A percentile compares a stretch with the other conserved stretches of the same genome.
Evolutionary conservation across 2,329 filamentous ascomycete genomes (phyloP).

Genomic region (Pleochaeta shiraiana): DNA sequence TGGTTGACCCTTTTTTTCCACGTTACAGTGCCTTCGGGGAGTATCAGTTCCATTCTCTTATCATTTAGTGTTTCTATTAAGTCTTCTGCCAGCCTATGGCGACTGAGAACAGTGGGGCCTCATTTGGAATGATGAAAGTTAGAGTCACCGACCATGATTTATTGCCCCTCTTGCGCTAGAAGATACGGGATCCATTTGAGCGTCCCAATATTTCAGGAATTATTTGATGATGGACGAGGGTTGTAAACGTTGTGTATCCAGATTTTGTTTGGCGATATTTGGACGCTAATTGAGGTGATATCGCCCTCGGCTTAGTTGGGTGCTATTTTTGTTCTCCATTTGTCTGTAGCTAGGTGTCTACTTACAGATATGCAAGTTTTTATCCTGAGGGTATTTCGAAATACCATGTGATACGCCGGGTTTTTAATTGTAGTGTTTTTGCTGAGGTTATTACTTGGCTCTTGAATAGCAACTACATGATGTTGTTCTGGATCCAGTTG

Average conservation of each 20-base stretch:
- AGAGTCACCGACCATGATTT: neutral
- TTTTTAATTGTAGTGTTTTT: neutral
- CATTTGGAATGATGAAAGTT: neutral
- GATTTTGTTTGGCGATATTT: neutral
- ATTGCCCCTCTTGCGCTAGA: neutral
- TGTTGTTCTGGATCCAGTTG: neutral
- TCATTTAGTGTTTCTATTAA: neutral
- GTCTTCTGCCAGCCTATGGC: neutral
- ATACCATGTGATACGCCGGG: neutral
- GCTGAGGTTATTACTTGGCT: neutral
- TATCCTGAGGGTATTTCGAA: neutral
- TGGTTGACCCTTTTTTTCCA: neutral
- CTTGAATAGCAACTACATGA: neutral
- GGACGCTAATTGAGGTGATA: neutral
- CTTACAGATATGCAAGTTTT: neutral
- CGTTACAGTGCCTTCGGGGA: neutral
- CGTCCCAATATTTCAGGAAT: neutral
- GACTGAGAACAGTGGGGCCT: neutral
- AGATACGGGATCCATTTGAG: neutral
- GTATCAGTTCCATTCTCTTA: neutral
- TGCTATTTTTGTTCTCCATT: neutral
- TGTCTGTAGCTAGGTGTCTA: neutral
- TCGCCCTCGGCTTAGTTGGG: neutral
- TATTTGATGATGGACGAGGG: neutral
- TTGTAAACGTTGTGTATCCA: neutral